Base-by-base conservation (phyloP, 371 early-diverging fungal species). In the Mortierella sp. region DNA sequence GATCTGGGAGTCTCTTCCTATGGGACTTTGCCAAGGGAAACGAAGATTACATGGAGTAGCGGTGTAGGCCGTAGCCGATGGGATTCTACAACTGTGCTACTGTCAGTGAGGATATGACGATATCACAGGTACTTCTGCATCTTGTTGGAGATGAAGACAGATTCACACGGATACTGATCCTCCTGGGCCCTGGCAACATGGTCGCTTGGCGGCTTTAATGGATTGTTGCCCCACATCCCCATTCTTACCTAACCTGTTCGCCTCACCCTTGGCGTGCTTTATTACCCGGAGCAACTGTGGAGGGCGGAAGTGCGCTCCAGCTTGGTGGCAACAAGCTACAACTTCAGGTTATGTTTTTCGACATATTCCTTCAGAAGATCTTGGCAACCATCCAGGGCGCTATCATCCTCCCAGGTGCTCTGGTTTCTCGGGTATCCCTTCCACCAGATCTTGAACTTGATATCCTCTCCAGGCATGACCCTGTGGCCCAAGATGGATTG, bases 101-200 rank as follows among this genome's bases (percentile, higher is more conserved):
- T n/a, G 2, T 21, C 12, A 54, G 16, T 40, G 53, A 60, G 72
- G 72, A 72, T 21, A 63, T 44, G 74, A 73, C 63, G 74, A 57
- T 59, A 67, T 63, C 74, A 59, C 74, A 73, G 74, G 74, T 73
- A 73, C 74, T 73, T 73, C 74, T 67, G 72, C 27, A 60, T 40
- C 27, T 31, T 34, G 6, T 29, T 22, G 13, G 28, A 46, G 5
- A 67, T 67, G 67, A 63, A 73, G 67, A 67, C 54, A 67, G 40
- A 67, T 37, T 25, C 67, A 62, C 67, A 67, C 29, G 45, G 57
- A 63, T 73, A 63, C 74, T 73, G 74, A 73, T 73, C 68, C 74
- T 63, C 56, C 34, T 34, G 34, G 34, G 10, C 34, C 10, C 34
- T 34, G 34, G 34, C 34, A 34, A 34, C 6, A 25, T 19, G 1